A percentile compares a stretch with the other conserved stretches of the same genome.
phyloP scores from a whole-genome alignment of 2,329 filamentous ascomycete species.

The Pestalotiopsis sp. region DNA sequence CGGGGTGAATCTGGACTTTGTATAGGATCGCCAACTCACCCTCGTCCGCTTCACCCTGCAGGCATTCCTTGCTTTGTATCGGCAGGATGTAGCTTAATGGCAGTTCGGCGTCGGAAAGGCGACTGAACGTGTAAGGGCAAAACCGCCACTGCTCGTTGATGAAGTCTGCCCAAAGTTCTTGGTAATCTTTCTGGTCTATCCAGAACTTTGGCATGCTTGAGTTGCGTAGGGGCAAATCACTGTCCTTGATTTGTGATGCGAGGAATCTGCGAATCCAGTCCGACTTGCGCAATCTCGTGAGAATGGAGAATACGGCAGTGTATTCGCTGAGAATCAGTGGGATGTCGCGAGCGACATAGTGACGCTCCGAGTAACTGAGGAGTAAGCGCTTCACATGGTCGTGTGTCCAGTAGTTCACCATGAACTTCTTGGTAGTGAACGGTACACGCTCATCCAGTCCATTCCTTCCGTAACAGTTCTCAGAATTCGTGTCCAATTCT shows the following conservation, averaged over 20 bases:
- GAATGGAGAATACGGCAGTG: background rate
- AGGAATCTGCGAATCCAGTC: background rate
- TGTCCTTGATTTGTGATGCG: background rate
- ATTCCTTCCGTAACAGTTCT: no score
- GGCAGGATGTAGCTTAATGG: background rate
- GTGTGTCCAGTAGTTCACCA: no score
- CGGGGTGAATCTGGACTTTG: background rate
- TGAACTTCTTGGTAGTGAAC: no score
- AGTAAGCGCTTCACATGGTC: no score
- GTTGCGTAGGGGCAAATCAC: background rate
- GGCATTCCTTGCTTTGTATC: background rate
- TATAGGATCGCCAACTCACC: background rate
- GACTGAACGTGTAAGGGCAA: background rate
- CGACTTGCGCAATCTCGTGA: background rate
- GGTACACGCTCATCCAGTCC: no score
- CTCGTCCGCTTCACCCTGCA: background rate
- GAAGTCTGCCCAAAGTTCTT: background rate
- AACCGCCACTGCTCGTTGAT: background rate
- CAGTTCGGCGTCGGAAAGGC: background rate
- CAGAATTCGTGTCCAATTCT: no score
- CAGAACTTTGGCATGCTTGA: background rate
- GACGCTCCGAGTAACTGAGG: background rate
- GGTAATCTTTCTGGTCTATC: background rate
- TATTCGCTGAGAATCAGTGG: background rate
- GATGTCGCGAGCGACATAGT: background rate